Evolutionary conservation across 805 yeast species (phyloP), one percentile per base, ranked within the genome.

Genomic region (Candida sonorensis): DNA sequence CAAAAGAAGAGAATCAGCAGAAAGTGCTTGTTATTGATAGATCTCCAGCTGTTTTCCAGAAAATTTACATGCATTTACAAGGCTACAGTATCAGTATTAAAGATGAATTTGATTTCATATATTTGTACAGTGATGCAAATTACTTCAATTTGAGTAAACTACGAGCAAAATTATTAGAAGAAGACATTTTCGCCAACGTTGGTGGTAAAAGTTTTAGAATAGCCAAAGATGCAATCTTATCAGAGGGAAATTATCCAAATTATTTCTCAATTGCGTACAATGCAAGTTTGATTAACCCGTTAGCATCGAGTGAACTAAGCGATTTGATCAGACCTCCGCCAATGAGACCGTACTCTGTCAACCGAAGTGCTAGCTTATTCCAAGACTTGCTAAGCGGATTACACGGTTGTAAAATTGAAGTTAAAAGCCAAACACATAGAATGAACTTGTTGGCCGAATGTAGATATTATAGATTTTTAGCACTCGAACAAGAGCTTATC

Each of bases 261-360:
- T 86, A 67, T 54, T 83, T 87, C 58, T 69, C 81, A 9, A 60
- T 85, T 23, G 70, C 81, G 2, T 68, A 66, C 45, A 70, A 72
- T 21, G 61, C 26, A 17, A 26, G 18, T 26, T 21, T 31, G 21
- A 51, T 61, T 3, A 78, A 76, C 37, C 69, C 76, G 9, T 43
- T 45, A 11, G 35, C 44, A 4, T 34, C 49, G 2, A 64, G 69
- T 16, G 61, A 62, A 13, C 42, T 63, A 9, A 60, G 58, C 31
- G 62, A 68, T 23, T 55, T 78, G 44, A 55, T 81, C 3, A 59
- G 95, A 23, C 96, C 96, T 1, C 94, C 95, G 3, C 85, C 92
- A 1, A 69, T 75, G 36, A 67, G 73, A 8, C 81, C 83, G 0
- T 62, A 67, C 2, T 67, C 67, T 3, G 57, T 69, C 4, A 57